Evolutionary conservation across 768 basidiomycete species (phyloP), one percentile per base, ranked within the genome.

Genomic region (Serendipita indica): DNA sequence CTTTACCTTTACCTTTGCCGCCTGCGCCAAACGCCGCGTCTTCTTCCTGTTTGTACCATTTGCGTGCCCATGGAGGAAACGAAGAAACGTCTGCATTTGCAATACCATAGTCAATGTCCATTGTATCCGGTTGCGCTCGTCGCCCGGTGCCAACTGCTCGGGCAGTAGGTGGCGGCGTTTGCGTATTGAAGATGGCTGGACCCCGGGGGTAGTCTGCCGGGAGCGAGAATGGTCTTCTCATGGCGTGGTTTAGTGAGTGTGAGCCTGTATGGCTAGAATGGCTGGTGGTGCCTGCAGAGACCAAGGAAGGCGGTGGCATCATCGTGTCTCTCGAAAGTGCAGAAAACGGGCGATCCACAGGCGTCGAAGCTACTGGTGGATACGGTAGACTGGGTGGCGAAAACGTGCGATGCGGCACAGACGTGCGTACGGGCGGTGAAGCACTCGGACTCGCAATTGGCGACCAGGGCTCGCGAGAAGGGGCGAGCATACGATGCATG

Each of bases 31-130:
- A 57, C n/a, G 58, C 58, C 32, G 61, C 57, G 25, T 64, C 69
- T 57, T 71, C 67, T 32, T 67, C 65, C 16, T 70, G 67, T 22
- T 73, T 69, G 65, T 84, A 84, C 83, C 82, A 85, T 12, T 72
- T 72, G 25, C 77, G 73, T 25, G 83, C 78, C 77, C 80, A 84
- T 16, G 75, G 71, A 14, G 84, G 83, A 67, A 84, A 84, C 10
- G 10, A 22, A 22, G 34, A 37, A 13, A 62, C 30, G 43, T 64
- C 61, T 16, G 25, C 27, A 12, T 30, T 30, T 4, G 49, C 25
- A 16, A 33, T 33, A 28, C 22, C 49, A 30, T n/a, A 30, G 49
- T 54, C 49, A n/a, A 54, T 12, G n/a, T 54, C 49, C 49, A 54
- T 20, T n/a, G 49, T 4, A 18, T 54, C 49, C 12, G 25, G 16